Conservation (phyloP, 2,329 filamentous ascomycete genomes). For the Elsinoe batatas region DNA sequence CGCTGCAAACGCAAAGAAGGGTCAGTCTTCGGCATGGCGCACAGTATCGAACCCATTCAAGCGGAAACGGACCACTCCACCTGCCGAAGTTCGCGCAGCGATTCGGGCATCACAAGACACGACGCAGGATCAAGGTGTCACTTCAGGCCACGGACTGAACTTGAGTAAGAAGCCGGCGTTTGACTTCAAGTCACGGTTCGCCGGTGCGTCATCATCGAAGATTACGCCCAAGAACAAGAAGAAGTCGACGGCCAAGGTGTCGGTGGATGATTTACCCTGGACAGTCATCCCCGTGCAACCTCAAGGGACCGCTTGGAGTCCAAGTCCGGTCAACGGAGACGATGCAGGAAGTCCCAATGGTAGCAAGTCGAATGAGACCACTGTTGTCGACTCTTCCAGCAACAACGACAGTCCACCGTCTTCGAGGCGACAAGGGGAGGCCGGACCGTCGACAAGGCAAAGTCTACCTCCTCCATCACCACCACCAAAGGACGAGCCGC, state of each 20-base stretch:
- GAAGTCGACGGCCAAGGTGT: constrained; percentile 24
- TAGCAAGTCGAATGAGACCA: neutral
- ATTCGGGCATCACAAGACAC: constrained; percentile 15
- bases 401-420: neutral
- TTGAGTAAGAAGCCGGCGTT: neutral
- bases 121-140: constrained; percentile 13
- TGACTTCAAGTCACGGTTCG: neutral
- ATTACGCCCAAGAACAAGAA: constrained; percentile 26
- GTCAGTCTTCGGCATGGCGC: constrained; percentile 34
- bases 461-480: neutral
- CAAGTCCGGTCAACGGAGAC: constrained; percentile 19
- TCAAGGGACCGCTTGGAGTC: constrained; percentile 43
- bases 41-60: constrained; percentile 48
- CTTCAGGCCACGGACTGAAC: neutral
- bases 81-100: constrained; percentile 50
- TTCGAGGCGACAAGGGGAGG: neutral
- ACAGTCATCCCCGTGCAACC: constrained; percentile 53
- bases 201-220: constrained; percentile 4
- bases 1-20: constrained; percentile 21
- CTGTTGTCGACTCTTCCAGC: neutral
- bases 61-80: constrained; percentile 47
- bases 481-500: neutral
- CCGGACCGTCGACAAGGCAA: neutral
- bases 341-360: neutral
- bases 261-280: constrained; percentile 41